Evolutionary conservation across 441 rosid genomes (phyloP), one percentile per base, ranked within the genome.

Genomic region (Populus trichocarpa): DNA sequence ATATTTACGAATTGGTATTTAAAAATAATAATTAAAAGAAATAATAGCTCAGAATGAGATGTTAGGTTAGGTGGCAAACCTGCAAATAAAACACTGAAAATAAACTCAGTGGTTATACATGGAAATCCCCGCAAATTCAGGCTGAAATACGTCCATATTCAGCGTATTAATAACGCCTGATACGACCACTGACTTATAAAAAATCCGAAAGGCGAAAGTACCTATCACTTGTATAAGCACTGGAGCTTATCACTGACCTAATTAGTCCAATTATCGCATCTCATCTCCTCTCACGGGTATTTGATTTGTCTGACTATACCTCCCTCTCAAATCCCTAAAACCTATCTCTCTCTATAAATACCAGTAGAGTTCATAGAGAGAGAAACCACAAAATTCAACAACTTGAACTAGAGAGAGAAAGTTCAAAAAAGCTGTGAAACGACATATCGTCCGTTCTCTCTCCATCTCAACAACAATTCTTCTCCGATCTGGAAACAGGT

Each of bases 251-350:
- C 72, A 4, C 2, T 2, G 0, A 0, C 67, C 71, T 73, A 80
- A 76, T 77, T 72, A 81, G 28, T 42, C 68, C 11, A 66, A n/a
- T 5, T 75, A 81, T 80, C 79, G 70, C 81, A 57, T 80, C 70
- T 82, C 87, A 65, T 85, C 69, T 85, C 85, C 67, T 71, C 80
- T 85, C 69, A 42, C 89, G 88, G 88, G 79, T 81, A 82, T 86
- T 85, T 79, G 70, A 75, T 79, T 74, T 87, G 87, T 81, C 85
- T 71, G 87, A 67, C 50, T 11, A 40, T 87, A 61, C 63, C 66
- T 70, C 66, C 70, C 73, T 75, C 72, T 71, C 83, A 86, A 87
- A 87, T 91, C 92, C 96, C 87, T 89, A 90, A 33, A 79, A 83
- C 78, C 82, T 20, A 26, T 50, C 42, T 70, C 82, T 83, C 86